phyloP scores from a whole-genome alignment of 2,329 filamentous ascomycete genomes.

The Penicillium psychrosexuale region DNA sequence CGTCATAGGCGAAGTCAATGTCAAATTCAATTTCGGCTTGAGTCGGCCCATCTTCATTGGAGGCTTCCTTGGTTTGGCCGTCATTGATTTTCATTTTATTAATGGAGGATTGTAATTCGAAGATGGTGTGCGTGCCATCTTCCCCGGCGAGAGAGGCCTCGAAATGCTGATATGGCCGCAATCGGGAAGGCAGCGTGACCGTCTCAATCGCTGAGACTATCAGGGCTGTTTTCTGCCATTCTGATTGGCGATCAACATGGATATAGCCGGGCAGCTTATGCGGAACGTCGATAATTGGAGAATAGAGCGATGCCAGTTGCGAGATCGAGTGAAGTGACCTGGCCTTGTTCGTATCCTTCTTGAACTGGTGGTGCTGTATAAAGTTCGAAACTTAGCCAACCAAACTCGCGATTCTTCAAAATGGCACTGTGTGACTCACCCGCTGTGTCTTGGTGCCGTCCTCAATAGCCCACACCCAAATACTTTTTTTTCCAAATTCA shows the following conservation, averaged over 20 bases:
- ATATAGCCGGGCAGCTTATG: constrained; percentile 56
- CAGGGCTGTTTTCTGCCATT: constrained; percentile 78
- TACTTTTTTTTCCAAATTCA: constrained; percentile 81
- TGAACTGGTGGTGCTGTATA: constrained; percentile 54
- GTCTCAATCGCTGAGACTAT: constrained; percentile 75
- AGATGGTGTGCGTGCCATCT: constrained; percentile 74
- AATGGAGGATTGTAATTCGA: constrained; percentile 67
- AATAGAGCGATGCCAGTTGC: constrained; percentile 69
- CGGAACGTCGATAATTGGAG: constrained; percentile 69
- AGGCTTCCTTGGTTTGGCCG: neutral
- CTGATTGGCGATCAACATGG: constrained; percentile 59
- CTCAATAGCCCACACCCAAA: constrained; percentile 86
- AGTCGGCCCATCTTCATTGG: constrained; percentile 11
- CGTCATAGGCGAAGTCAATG: constrained; percentile 39
- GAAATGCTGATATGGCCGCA: constrained; percentile 37
- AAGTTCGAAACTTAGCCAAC: constrained; percentile 38
- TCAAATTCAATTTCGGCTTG: constrained; percentile 34
- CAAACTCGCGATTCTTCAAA: neutral
- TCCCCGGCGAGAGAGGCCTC: constrained; percentile 51
- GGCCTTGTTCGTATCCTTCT: constrained; percentile 70
- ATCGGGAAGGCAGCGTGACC: constrained; percentile 69
- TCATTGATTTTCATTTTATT: constrained; percentile 29
- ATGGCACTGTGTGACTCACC: constrained; percentile 40
- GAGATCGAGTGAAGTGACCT: constrained; percentile 67
- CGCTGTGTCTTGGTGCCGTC: constrained; percentile 55